Conservation (phyloP, 768 basidiomycete genomes). For the Brasilioporus rufonigricans region DNA sequence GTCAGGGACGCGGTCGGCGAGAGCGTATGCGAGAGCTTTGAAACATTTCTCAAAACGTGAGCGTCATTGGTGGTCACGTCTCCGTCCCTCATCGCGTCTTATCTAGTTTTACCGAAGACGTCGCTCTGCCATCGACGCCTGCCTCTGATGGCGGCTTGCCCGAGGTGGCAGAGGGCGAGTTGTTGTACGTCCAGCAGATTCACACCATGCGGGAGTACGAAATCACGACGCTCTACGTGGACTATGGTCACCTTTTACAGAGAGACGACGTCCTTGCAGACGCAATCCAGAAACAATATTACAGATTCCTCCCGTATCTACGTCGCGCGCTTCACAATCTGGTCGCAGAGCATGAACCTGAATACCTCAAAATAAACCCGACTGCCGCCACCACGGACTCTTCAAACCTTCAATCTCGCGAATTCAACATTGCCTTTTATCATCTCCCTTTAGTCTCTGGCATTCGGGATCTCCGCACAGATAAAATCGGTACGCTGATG, state of each 20-base stretch:
- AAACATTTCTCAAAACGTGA: conserved; percentile 88
- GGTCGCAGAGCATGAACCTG: conserved; percentile 86
- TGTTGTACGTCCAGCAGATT: conserved; percentile 90
- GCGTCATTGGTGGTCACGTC: conserved; percentile 20
- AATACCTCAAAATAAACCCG: conserved; percentile 93
- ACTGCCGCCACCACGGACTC: conserved; percentile 85
- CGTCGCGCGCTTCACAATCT: conserved; percentile 88
- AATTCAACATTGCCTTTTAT: conserved; percentile 95
- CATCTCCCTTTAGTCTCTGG: conserved; percentile 91
- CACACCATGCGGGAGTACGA: conserved; percentile 94
- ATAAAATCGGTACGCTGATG: conserved; percentile 91
- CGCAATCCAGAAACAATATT: conserved; percentile 93
- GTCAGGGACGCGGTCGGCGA: conserved; percentile 96
- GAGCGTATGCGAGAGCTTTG: conserved; percentile 89
- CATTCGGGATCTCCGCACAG: conserved; percentile 90
- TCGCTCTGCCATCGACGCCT: conserved; percentile 77
- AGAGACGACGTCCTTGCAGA: conserved; percentile 91
- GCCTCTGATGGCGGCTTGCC: conserved; percentile 67
- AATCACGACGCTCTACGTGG: conserved; percentile 94
- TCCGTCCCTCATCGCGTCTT: neutral
- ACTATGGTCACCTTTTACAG: conserved; percentile 87
- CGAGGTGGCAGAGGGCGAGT: conserved; percentile 55
- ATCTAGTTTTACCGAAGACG: conserved; percentile 77
- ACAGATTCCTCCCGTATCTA: conserved; percentile 93
- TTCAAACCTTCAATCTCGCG: conserved; percentile 84